These are phyloP conservation scores for Coniferiporia sulphurascens DNA, from an alignment of 1,284 basidiomycete genomes.

Conservation along the genomic window DNA sequence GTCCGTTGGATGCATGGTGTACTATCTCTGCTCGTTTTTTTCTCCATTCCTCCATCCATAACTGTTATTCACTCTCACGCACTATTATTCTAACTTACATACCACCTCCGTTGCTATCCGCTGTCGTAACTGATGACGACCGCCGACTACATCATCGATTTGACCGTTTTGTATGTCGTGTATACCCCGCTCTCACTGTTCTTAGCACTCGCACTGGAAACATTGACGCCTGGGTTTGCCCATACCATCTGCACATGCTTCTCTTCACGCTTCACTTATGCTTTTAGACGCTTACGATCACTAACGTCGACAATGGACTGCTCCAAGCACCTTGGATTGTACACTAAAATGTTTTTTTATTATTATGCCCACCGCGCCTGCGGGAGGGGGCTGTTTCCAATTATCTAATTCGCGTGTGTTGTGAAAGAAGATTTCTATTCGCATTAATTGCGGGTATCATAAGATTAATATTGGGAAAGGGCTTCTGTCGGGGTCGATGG, in stretches of 20 bases:
- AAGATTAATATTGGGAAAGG: no score
- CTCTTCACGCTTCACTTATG: neutral
- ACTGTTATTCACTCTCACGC: neutral
- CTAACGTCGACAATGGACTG: neutral
- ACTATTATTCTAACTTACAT: neutral
- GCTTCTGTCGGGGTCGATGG: no score
- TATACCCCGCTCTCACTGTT: slow-evolving; percentile 16
- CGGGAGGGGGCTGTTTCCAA: no score
- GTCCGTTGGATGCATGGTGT: slow-evolving; percentile 13
- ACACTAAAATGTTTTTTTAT: neutral
- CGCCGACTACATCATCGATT: neutral
- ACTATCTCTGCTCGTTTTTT: neutral
- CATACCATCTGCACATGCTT: neutral
- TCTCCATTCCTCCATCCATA: neutral
- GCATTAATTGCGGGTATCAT: no score
- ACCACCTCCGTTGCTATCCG: slow-evolving; percentile 5
- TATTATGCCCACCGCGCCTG: neutral
- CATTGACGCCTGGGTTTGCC: slow-evolving; percentile 16
- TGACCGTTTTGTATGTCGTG: neutral
- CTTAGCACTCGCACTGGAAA: slow-evolving; percentile 11
- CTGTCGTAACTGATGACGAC: slow-evolving; percentile 10
- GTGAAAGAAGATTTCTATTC: no score
- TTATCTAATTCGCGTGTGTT: no score
- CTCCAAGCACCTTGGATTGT: no score
- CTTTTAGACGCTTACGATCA: neutral